These are phyloP conservation scores for Trypanosomatidae sp. DNA, from an alignment of 208 protist species.

Conservation along the genomic window DNA sequence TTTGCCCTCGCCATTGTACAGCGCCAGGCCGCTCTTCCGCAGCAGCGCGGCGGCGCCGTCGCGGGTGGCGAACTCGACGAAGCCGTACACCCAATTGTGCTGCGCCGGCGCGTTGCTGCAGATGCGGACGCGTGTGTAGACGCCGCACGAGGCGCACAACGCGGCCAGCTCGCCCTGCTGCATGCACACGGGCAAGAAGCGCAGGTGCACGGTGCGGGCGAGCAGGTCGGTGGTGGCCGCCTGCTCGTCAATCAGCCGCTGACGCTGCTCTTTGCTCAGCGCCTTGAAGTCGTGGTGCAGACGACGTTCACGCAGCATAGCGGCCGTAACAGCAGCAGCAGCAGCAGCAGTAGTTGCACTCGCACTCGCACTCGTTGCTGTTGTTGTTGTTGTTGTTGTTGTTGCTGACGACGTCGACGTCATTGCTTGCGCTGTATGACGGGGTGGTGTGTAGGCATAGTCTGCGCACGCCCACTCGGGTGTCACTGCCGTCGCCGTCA, in stretches of 20 bases:
- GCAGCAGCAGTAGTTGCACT: too few relatives aligned
- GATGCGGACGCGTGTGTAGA: conserved; percentile 50
- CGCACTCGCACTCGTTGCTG: too few relatives aligned
- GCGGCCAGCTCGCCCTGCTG: conserved; percentile 41
- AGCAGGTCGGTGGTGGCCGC: conserved; percentile 31
- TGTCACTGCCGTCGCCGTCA: too few relatives aligned
- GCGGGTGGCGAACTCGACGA: conserved; percentile 43
- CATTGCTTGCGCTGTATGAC: conserved; percentile 19
- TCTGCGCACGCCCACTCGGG: too few relatives aligned
- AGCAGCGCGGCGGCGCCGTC: conserved; percentile 26
- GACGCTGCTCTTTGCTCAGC: conserved; percentile 36
- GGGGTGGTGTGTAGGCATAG: too few relatives aligned
- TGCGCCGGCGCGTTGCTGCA: conserved; percentile 4
- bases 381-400: conserved; percentile 9
- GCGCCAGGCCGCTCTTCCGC: conserved; percentile 30
- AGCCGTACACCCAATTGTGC: conserved; percentile 51
- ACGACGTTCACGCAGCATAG: conserved; percentile 14
- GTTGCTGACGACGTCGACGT: too few relatives aligned
- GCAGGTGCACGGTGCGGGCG: conserved; percentile 48
- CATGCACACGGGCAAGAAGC: conserved; percentile 43
- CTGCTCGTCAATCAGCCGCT: conserved; percentile 21
- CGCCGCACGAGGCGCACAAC: conserved; percentile 39
- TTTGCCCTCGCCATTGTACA: conserved; percentile 22
- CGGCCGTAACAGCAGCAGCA: too few relatives aligned
- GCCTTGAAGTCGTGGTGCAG: conserved; percentile 60